A percentile compares a stretch with the other conserved stretches of the same genome.
phyloP scores from a whole-genome alignment of 2,329 filamentous ascomycete species.

The Epichloe aotearoae region DNA sequence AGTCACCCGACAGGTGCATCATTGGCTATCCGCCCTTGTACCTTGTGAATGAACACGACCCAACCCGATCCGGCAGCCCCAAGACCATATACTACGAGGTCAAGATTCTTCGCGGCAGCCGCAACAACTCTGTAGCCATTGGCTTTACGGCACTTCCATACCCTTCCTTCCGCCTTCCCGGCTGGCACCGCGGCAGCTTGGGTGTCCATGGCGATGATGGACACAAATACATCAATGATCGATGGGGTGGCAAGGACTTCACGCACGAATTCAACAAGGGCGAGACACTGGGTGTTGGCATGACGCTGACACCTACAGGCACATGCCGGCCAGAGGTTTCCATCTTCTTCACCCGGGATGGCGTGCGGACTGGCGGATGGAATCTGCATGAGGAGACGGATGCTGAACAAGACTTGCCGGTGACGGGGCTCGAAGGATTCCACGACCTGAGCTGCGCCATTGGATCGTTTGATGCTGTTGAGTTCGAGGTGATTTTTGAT shows the following conservation, averaged over 20 bases:
- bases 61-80: slow-evolving; percentile 27
- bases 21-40: slow-evolving; percentile 59
- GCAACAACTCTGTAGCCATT: slow-evolving; percentile 43
- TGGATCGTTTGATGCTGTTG: slow-evolving; percentile 55
- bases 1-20: slow-evolving; percentile 47
- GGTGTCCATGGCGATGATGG: slow-evolving; percentile 75
- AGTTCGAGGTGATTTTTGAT: slow-evolving; percentile 54
- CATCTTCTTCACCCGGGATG: slow-evolving; percentile 58
- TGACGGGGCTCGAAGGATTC: slow-evolving; percentile 55
- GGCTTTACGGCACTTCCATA: slow-evolving; percentile 65
- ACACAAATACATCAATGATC: slow-evolving; percentile 61
- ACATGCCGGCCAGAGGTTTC: slow-evolving; percentile 18
- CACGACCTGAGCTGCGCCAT: slow-evolving; percentile 60
- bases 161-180: slow-evolving; percentile 63
- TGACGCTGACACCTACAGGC: slow-evolving; percentile 38
- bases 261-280: slow-evolving; percentile 48
- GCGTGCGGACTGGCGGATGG: slow-evolving; percentile 48
- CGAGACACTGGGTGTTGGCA: slow-evolving; percentile 59
- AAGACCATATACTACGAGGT: slow-evolving; percentile 63
- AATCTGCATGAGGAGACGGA: slow-evolving; percentile 65
- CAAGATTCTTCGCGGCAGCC: slow-evolving; percentile 33
- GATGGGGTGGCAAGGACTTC: slow-evolving; percentile 59
- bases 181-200: slow-evolving; percentile 65
- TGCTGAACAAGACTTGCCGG: slow-evolving; percentile 43
- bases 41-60: slow-evolving; percentile 43